Base-by-base conservation (phyloP, 2,329 filamentous ascomycete genomes). In the Zasmidium angulare region DNA sequence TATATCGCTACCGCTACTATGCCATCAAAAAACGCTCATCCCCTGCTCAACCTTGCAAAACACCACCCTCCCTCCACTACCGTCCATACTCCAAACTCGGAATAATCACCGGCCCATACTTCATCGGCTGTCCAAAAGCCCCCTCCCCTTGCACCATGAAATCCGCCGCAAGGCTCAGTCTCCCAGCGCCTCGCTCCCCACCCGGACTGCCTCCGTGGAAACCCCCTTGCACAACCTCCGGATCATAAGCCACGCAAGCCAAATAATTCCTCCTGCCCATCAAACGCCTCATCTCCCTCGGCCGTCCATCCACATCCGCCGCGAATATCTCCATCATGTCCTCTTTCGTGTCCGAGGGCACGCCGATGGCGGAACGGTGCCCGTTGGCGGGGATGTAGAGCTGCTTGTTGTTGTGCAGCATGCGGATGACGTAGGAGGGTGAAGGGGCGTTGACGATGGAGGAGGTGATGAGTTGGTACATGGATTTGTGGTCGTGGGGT, bases 261-360 rank as follows among this genome's bases (percentile, higher is more conserved):
- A 93, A 87, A 71, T 98, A 99, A 72, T 97, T 98, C 59, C 95
- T 83, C 46, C 93, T 82, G 0, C 89, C 91, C 92, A 99, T 99
- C 53, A 99, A 84, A 71, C 93, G 90, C 78, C 93, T 93, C 71
- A 93, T 82, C 75, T 97, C 93, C 50, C 93, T 84, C 0, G 87
- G 81, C 36, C 86, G 81, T n/a, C 95, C 93, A 55, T 88, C 91
- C 17, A 95, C 91, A 69, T 99, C 95, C 7, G 89, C 90, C 70
- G 95, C 91, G 83, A 99, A 99, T 66, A 99, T 96, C 79, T 99
- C 95, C 90, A 99, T 96, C 95, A 99, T 99, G 77, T 99, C 95
- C 76, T 99, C 95, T 77, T 99, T 98, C 50, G 95, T 99, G 74
- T 99, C 95, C 1, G 88, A 89, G 0, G 89, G 87, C 65, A 85